phyloP scores from a whole-genome alignment of 1,284 basidiomycete genomes.

The Blastosporella zonata region DNA sequence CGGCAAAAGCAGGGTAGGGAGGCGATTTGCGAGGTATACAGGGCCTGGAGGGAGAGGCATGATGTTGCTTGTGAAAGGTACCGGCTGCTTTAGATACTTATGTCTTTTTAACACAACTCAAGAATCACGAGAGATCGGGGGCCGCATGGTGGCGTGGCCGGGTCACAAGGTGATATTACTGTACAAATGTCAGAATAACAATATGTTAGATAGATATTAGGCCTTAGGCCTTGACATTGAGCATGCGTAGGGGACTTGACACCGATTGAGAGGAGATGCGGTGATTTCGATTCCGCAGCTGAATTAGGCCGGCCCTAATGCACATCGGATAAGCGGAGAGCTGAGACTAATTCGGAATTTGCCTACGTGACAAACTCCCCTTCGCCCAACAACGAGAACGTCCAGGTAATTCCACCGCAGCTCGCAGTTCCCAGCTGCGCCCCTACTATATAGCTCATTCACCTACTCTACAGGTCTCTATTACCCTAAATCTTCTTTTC shows the following conservation, averaged over 20 bases:
- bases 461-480: slow-evolving; percentile 17
- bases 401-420: slow-evolving; percentile 19
- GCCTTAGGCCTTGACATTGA: not conserved
- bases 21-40: slow-evolving; percentile 11
- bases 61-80: not conserved
- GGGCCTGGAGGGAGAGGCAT: slow-evolving; percentile 15
- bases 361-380: slow-evolving; percentile 16
- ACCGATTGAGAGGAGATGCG: not conserved
- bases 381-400: slow-evolving; percentile 21
- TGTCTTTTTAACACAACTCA: not conserved
- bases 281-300: slow-evolving; percentile 4
- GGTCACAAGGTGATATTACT: not conserved
- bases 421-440: slow-evolving; percentile 20
- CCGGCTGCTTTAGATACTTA: not conserved
- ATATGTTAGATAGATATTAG: not conserved
- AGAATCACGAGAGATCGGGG: slow-evolving; percentile 14
- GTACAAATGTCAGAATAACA: not conserved
- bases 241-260: not conserved
- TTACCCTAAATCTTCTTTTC: slow-evolving; percentile 15
- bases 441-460: slow-evolving; percentile 16
- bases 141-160: not conserved
- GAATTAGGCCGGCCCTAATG: slow-evolving; percentile 22
- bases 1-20: slow-evolving; percentile 13
- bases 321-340: slow-evolving; percentile 21
- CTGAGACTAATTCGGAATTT: slow-evolving; percentile 18